Evolutionary conservation across 2,329 filamentous ascomycete species (phyloP).

Genomic region (Cadophora gregata): DNA sequence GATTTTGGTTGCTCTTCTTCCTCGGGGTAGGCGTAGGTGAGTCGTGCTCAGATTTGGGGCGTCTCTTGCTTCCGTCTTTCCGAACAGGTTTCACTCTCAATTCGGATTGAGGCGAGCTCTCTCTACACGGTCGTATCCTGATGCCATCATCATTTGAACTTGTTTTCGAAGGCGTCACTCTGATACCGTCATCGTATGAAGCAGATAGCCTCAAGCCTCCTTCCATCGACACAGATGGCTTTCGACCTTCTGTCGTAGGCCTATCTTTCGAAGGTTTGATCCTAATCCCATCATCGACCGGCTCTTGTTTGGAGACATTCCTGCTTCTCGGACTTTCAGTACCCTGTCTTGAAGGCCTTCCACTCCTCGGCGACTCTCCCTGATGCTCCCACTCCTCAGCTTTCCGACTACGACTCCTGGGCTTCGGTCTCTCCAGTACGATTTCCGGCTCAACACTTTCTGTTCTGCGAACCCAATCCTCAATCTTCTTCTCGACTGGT

Average conservation of each 20-base stretch:
- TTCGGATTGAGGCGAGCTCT: slow-evolving; percentile 24
- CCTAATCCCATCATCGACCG: slow-evolving; percentile 36
- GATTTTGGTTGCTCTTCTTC: slow-evolving; percentile 36
- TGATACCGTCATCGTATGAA: slow-evolving; percentile 33
- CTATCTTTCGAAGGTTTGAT: slow-evolving; percentile 37
- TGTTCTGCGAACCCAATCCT: slow-evolving; percentile 59
- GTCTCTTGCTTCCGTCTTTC: slow-evolving; percentile 32
- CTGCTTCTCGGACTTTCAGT: slow-evolving; percentile 19
- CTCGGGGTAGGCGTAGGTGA: slow-evolving; percentile 30
- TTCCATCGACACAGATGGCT: slow-evolving; percentile 37
- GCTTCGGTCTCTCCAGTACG: slow-evolving; percentile 22
- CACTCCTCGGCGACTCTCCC: slow-evolving; percentile 10
- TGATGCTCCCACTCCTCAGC: slow-evolving; percentile 19
- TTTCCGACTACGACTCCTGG: slow-evolving; percentile 14
- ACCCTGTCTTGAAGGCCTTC: slow-evolving; percentile 12
- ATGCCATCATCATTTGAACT: slow-evolving; percentile 39
- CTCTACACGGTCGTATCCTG: slow-evolving; percentile 29
- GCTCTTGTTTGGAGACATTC: slow-evolving; percentile 31
- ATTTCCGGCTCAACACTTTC: slow-evolving; percentile 21
- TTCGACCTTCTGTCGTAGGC: slow-evolving; percentile 35
- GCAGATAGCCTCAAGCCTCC: slow-evolving; percentile 13
- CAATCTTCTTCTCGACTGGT: slow-evolving; percentile 62
- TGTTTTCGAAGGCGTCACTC: slow-evolving; percentile 37
- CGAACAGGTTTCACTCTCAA: slow-evolving; percentile 23
- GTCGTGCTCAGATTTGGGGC: slow-evolving; percentile 24